These are phyloP conservation scores for Hypholoma fasciculare DNA, from an alignment of 768 basidiomycete species.

Conservation along the genomic window DNA sequence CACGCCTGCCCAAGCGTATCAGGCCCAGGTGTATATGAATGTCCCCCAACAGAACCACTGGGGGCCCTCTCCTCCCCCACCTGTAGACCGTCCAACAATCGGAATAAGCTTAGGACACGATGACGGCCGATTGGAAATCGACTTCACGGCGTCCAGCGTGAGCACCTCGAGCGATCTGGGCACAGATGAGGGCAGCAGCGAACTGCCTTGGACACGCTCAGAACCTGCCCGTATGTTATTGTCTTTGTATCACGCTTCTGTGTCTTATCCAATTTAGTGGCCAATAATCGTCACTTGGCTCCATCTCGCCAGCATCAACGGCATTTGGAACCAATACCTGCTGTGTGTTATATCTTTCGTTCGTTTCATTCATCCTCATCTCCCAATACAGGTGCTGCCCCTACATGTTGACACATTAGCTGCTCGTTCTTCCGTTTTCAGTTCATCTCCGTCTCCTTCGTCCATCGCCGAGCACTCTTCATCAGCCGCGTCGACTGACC, in stretches of 20 bases:
- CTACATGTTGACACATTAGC: conserved; percentile 60
- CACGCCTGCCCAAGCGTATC: conserved; percentile 80
- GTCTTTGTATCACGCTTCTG: conserved; percentile 23
- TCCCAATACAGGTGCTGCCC: conserved; percentile 35
- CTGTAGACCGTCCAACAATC: conserved; percentile 35
- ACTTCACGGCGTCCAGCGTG: conserved; percentile 38
- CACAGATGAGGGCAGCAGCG: conserved; percentile 50
- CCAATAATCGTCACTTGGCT: conserved; percentile 21
- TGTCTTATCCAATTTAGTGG: conserved; percentile 10
- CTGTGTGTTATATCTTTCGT: conserved; percentile 19
- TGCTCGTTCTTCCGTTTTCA: conserved; percentile 40
- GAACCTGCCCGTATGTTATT: conserved; percentile 44
- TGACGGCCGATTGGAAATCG: conserved; percentile 58
- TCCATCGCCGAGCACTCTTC: conserved; percentile 32
- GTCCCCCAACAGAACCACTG: conserved; percentile 29
- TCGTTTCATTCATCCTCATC: conserved; percentile 6
- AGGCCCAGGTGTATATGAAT: conserved; percentile 67
- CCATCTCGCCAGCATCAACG: conserved; percentile 28
- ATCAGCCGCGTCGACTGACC: conserved; percentile 38
- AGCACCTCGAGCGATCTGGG: conserved; percentile 39
- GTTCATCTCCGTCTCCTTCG: conserved; percentile 28
- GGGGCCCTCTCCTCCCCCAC: conserved; percentile 28
- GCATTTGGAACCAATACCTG: conserved; percentile 23
- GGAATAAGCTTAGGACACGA: conserved; percentile 50
- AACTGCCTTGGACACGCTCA: conserved; percentile 57